Evolutionary conservation across 805 yeast genomes (phyloP).

Genomic region (Spathaspora hagerdaliae): DNA sequence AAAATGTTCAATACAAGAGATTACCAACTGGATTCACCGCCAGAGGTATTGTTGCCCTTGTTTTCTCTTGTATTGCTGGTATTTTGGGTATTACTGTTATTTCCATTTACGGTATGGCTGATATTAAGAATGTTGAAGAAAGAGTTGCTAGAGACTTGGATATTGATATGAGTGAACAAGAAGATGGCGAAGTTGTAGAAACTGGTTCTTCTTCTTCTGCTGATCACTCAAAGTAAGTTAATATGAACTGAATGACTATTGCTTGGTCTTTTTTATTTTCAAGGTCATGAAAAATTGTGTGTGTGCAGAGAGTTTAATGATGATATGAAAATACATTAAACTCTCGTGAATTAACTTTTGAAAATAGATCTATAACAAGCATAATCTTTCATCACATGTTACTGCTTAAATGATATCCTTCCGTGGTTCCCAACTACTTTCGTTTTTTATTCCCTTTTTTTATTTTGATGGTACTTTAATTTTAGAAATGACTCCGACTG

Average conservation of each 20-base stretch:
- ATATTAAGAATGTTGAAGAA: constrained; percentile 64
- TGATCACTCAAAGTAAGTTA: no score
- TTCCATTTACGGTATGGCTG: constrained; percentile 81
- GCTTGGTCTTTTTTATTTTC: neutral
- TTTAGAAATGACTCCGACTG: constrained; percentile 5
- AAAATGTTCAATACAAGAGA: constrained; percentile 59
- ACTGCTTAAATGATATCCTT: no score
- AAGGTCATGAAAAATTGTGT: constrained; percentile 13
- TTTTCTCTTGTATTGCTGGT: constrained; percentile 85
- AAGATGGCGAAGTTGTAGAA: constrained; percentile 12
- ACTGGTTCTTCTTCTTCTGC: neutral
- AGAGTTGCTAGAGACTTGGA: constrained; percentile 55
- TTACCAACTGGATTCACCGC: constrained; percentile 93
- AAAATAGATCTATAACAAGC: no score
- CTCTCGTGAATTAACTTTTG: constrained; percentile 4
- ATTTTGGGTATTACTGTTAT: constrained; percentile 75
- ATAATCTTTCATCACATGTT: no score
- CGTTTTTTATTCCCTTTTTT: neutral
- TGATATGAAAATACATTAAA: neutral
- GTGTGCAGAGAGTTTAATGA: constrained; percentile 10
- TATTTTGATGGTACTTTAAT: constrained; percentile 2
- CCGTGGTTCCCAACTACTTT: no score
- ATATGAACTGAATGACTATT: neutral
- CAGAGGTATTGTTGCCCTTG: constrained; percentile 90
- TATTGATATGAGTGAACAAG: constrained; percentile 39